phyloP scores from a whole-genome alignment of 345 rosid species.

The Salix caprea region DNA sequence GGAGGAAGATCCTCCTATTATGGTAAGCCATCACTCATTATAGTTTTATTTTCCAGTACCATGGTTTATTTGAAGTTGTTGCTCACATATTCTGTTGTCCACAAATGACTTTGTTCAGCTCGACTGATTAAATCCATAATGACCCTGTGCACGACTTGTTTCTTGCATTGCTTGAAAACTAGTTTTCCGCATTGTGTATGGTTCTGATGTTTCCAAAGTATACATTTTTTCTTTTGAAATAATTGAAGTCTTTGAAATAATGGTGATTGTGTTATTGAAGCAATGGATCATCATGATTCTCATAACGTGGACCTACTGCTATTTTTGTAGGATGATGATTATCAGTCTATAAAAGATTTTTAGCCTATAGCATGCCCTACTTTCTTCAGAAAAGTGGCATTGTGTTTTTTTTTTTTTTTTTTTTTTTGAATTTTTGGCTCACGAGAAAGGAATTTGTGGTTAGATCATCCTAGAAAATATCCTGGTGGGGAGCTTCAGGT shows the following conservation, averaged over 20 bases:
- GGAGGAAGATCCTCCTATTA: constrained; percentile 59
- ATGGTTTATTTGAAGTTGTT: not conserved
- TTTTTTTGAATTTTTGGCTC: not conserved
- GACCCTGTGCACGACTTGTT: not conserved
- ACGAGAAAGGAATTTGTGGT: not conserved
- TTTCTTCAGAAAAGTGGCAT: not conserved
- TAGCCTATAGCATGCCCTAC: no score
- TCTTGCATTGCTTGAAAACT: not conserved
- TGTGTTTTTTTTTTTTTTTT: not conserved
- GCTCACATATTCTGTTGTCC: not conserved
- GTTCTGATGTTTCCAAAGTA: not conserved
- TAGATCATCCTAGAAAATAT: not conserved
- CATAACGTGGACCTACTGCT: not conserved
- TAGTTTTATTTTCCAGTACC: not conserved
- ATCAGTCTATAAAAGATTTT: no score
- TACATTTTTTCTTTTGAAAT: not conserved
- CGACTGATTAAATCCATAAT: not conserved
- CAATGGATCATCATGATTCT: not conserved
- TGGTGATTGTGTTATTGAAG: not conserved
- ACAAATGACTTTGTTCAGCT: not conserved
- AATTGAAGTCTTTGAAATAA: not conserved
- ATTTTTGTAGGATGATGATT: not conserved
- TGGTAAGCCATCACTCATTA: constrained; percentile 41
- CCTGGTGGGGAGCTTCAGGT: not conserved
- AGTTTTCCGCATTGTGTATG: not conserved